Conservation (phyloP, 805 yeast genomes). For the Vanderwaltozyma yarrowii region DNA sequence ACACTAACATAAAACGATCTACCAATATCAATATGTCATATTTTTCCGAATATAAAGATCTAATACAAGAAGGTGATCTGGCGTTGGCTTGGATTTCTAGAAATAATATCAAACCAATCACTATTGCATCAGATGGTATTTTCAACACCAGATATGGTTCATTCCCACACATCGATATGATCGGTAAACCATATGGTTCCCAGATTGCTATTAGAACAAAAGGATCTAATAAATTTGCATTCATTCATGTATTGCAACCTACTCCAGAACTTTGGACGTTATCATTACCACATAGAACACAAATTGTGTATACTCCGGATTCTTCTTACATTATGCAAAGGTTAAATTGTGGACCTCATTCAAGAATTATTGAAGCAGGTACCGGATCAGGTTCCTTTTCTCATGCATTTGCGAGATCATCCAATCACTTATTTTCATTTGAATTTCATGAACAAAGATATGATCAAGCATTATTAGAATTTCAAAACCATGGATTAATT, state of each 20-base stretch:
- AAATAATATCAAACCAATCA: conserved; percentile 65
- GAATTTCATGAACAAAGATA: conserved; percentile 87
- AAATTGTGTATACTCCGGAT: conserved; percentile 94
- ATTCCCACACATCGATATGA: conserved; percentile 75
- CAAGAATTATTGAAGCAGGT: conserved; percentile 89
- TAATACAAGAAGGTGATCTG: conserved; percentile 77
- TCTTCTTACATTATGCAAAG: conserved; percentile 84
- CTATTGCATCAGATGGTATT: conserved; percentile 44
- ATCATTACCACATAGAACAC: conserved; percentile 95
- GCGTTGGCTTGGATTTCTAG: conserved; percentile 82
- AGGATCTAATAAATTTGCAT: conserved; percentile 52
- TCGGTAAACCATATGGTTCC: conserved; percentile 72
- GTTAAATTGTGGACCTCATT: conserved; percentile 60
- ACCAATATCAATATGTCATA: conserved; percentile 3
- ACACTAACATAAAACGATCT: too few relatives aligned
- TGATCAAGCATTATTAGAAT: conserved; percentile 68
- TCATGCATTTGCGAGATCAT: conserved; percentile 81
- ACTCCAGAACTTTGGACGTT: conserved; percentile 94
- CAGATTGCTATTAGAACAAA: conserved; percentile 65
- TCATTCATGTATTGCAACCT: conserved; percentile 80
- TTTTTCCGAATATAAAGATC: conserved; percentile 50
- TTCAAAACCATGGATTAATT: conserved; percentile 56
- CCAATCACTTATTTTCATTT: conserved; percentile 70
- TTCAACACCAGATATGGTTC: conserved; percentile 85
- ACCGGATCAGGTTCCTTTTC: conserved; percentile 96